Evolutionary conservation across 2,329 filamentous ascomycete genomes (phyloP), one percentile per base, ranked within the genome.

Genomic region (Sarocladiaceae sp.): DNA sequence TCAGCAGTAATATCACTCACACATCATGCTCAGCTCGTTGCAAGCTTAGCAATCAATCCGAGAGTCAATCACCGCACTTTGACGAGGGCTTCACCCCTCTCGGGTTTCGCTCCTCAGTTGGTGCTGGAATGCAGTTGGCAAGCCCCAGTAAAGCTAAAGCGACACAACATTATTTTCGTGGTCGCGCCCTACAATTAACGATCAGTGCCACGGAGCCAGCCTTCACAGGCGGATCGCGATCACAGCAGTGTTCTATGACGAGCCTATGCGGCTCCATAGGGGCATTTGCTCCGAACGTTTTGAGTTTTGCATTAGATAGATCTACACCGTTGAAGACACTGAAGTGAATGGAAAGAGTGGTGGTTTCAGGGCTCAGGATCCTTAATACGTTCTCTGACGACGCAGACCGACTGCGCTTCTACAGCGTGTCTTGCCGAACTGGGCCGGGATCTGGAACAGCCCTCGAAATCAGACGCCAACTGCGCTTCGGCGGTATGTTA

Each of bases 1-100:
- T 10, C 13, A 7, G 37, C 37, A 25, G 22, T 8, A 42, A 42
- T 42, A 42, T 42, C 37, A 42, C 37, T 42, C 37, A 42, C 22
- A 22, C 37, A 25, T 42, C 22, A 11, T 17, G 22, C 37, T 22
- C 11, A 13, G 37, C 29, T 33, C 29, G 15, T 10, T 33, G 29
- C 29, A 10, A 20, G 37, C 44, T 48, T 48, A 48, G 44, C 44
- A 48, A 48, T 48, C 44, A 48, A 33, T 8, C 26, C 15, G 8
- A 22, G 18, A 36, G 33, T 36, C 33, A 36, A n/a, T 36, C 33
- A n/a, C 33, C 15, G 15, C 33, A 36, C 5, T 12, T 36, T n/a
- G 18, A n/a, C 18, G 33, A 36, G 15, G 15, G 5, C 33, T 36
- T 5, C 12, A 36, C 15, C 18, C 33, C 33, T 36, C 33, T 8